phyloP scores from a whole-genome alignment of 371 early-diverging fungal species.

The Syncephalastrum racemosum region DNA sequence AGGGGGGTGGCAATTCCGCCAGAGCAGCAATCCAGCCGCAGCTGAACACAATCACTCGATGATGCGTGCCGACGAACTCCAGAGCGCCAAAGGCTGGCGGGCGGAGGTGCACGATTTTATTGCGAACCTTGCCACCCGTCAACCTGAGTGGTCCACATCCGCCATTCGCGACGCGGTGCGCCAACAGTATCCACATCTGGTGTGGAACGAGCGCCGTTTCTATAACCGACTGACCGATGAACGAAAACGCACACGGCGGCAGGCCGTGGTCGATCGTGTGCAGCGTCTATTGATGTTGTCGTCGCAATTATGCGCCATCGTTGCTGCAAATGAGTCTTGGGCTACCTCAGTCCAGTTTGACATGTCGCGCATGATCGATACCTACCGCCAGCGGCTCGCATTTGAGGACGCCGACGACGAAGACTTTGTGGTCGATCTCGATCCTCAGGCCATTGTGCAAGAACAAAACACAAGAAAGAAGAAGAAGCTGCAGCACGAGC shows the following conservation, averaged over 20 bases:
- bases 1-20: conserved; percentile 57
- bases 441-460: too few relatives aligned
- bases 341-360: conserved; percentile 30
- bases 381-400: conserved; percentile 24
- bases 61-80: conserved; percentile 55
- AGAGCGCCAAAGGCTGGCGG: conserved; percentile 45
- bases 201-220: conserved; percentile 64
- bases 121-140: conserved; percentile 36
- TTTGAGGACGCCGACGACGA: conserved; percentile 20
- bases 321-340: conserved; percentile 36
- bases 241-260: conserved; percentile 45
- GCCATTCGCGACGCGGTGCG: conserved; percentile 58
- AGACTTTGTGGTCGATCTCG: background rate
- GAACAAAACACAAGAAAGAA: conserved; percentile 8
- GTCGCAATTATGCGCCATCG: conserved; percentile 33
- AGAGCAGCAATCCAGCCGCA: conserved; percentile 57
- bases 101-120: conserved; percentile 38
- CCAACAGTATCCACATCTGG: conserved; percentile 52
- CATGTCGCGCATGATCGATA: conserved; percentile 31
- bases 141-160: conserved; percentile 39
- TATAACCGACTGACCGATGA: conserved; percentile 64
- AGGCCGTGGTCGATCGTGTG: conserved; percentile 31
- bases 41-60: conserved; percentile 62
- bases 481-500: conserved; percentile 8
- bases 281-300: conserved; percentile 29